phyloP scores from a whole-genome alignment of 169 alveolate species.

The Neospora caninum region DNA sequence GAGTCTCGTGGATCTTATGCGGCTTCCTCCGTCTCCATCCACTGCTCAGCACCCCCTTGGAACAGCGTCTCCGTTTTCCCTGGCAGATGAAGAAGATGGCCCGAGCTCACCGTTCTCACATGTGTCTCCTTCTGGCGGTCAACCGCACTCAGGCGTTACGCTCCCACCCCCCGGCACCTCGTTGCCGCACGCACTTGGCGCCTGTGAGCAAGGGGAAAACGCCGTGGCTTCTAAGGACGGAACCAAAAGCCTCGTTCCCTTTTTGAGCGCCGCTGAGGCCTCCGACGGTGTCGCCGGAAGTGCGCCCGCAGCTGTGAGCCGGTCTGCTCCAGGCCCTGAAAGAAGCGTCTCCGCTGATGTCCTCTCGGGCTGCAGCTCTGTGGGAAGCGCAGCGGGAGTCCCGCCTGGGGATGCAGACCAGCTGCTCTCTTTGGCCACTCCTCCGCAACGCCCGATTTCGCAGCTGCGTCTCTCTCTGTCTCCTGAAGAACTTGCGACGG shows the following conservation, averaged over 20 bases:
- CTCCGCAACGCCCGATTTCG: background rate
- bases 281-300: background rate
- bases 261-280: background rate
- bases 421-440: background rate
- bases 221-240: too few relatives aligned
- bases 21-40: background rate
- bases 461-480: background rate
- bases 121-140: background rate
- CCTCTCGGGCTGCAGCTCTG: too few relatives aligned
- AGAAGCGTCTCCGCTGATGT: background rate
- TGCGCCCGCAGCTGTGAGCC: background rate
- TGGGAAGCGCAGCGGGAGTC: too few relatives aligned
- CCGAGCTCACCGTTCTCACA: background rate
- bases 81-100: background rate
- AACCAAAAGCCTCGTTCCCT: background rate
- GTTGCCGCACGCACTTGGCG: too few relatives aligned
- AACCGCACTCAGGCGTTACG: background rate
- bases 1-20: constrained; percentile 15
- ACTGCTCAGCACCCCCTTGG: background rate
- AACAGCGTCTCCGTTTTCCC: background rate
- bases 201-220: too few relatives aligned
- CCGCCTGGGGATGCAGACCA: background rate
- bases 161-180: background rate
- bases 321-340: background rate
- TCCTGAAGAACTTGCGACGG: constrained; percentile 15